Percentiles rank a stretch among this genome's conserved stretches.
phyloP scores from a whole-genome alignment of 352 stramenopile species.

The Phytophthora ramorum region DNA sequence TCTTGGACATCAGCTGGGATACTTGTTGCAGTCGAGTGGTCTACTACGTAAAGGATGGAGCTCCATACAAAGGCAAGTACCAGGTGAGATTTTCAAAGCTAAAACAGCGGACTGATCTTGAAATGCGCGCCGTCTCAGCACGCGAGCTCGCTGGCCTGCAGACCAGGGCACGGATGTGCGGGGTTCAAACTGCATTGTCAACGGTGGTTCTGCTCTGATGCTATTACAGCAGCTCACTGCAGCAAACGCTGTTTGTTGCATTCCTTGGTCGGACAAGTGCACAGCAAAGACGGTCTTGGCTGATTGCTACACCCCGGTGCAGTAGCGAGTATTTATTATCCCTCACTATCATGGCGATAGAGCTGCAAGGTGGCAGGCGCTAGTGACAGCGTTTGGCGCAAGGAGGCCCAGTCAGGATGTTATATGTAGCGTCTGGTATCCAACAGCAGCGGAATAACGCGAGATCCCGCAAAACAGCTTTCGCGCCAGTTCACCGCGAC shows the following conservation, averaged over 20 bases:
- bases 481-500: conserved; percentile 9
- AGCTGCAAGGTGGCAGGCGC: not conserved
- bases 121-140: conserved; percentile 21
- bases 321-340: conserved; percentile 10
- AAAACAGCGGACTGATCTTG: conserved; percentile 16
- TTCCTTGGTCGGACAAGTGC: not conserved
- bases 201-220: not conserved
- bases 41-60: conserved; percentile 20
- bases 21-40: conserved; percentile 14
- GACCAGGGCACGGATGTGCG: conserved; percentile 21
- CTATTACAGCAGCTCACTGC: not conserved
- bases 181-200: too few species aligned
- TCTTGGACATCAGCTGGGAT: conserved; percentile 21
- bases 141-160: not conserved
- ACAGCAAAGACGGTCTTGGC: conserved; percentile 2
- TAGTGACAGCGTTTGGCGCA: not conserved
- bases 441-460: conserved; percentile 8
- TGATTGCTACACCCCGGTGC: not conserved
- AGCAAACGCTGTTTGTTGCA: not conserved
- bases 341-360: conserved; percentile 12
- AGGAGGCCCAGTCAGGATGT: not conserved
- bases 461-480: conserved; percentile 15
- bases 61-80: conserved; percentile 12
- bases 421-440: not conserved
- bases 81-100: conserved; percentile 11